phyloP scores from a whole-genome alignment of 495 filamentous ascomycete species.

The Cenococcum geophilum region DNA sequence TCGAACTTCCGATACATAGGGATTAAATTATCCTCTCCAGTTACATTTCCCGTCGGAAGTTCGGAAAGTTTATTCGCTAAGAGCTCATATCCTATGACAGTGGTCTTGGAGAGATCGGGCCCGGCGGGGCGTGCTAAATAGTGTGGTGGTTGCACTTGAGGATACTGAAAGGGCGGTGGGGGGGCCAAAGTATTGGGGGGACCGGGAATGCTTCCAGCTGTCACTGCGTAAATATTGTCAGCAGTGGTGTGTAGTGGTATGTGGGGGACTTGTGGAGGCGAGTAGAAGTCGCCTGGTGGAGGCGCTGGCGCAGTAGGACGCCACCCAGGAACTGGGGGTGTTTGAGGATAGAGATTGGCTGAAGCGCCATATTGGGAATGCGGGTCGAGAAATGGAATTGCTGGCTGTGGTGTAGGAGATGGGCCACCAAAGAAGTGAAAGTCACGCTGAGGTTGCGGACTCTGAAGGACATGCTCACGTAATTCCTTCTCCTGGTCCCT shows the following conservation, averaged over 20 bases:
- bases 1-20: constrained; percentile 85
- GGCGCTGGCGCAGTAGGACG: constrained; percentile 14
- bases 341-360: constrained; percentile 8
- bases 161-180: constrained; percentile 6
- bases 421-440: constrained; percentile 19
- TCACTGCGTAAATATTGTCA: constrained; percentile 21
- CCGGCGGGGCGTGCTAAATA: constrained; percentile 16
- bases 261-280: constrained; percentile 19
- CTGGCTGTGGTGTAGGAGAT: constrained; percentile 16
- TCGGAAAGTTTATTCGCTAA: constrained; percentile 57
- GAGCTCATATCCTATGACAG: constrained; percentile 59
- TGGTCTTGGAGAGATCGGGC: constrained; percentile 43
- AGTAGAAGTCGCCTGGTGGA: constrained; percentile 16
- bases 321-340: constrained; percentile 14
- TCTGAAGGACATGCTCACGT: constrained; percentile 28
- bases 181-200: constrained; percentile 6
- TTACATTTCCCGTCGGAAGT: constrained; percentile 3
- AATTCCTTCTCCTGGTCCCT: constrained; percentile 26
- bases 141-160: constrained; percentile 20
- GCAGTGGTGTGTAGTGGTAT: constrained; percentile 8
- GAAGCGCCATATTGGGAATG: constrained; percentile 11
- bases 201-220: constrained; percentile 9
- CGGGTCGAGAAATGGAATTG: constrained; percentile 15
- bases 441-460: constrained; percentile 25
- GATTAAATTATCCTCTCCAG: constrained; percentile 40